Evolutionary conservation across 345 rosid species (phyloP), one percentile per base, ranked within the genome.

Genomic region (Bruguiera parviflora): DNA sequence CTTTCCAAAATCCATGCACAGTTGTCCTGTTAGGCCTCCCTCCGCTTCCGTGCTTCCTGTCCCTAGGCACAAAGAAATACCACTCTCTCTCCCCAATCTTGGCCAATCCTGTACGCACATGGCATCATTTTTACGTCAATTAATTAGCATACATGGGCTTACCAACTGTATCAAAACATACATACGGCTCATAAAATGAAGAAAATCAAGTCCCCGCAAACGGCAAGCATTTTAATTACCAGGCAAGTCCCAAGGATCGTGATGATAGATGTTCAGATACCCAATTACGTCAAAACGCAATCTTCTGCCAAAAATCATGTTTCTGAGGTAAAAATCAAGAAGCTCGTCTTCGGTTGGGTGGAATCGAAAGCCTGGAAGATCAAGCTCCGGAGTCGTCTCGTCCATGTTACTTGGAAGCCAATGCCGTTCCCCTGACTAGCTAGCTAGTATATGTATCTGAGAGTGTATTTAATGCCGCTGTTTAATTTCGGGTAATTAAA

Each of bases 271-370:
- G 72, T 75, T 60, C 56, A 75, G 63, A 29, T 46, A 75, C 11
- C 55, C 71, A 22, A 79, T 75, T 29, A 76, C 39, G n/a, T 62
- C 64, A 62, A 27, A 71, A 25, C 53, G 37, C 2, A 65, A 7
- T 5, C 18, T 59, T n/a, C 66, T 72, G 2, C 77, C 77, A 33
- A 63, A 29, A 0, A 49, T 64, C 56, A 63, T 63, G 43, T 66
- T 59, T 53, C 57, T 75, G 19, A 79, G 80, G 72, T 79, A 79
- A 68, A 68, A 79, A 19, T 72, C 77, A 20, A 75, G 51, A 22
- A 75, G 83, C 43, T 79, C 80, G 22, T 79, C 77, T 63, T 79
- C 83, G 0, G 83, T 79, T 8, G 83, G 83, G 60, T 75, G 77
- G 59, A 79, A 75, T 6, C 83, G 73, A 58, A 74, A 74, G 9